Percentiles rank a stretch among this genome's conserved stretches.
Evolutionary conservation across 2,329 filamentous ascomycete genomes (phyloP).

Genomic region (Claviceps africana): DNA sequence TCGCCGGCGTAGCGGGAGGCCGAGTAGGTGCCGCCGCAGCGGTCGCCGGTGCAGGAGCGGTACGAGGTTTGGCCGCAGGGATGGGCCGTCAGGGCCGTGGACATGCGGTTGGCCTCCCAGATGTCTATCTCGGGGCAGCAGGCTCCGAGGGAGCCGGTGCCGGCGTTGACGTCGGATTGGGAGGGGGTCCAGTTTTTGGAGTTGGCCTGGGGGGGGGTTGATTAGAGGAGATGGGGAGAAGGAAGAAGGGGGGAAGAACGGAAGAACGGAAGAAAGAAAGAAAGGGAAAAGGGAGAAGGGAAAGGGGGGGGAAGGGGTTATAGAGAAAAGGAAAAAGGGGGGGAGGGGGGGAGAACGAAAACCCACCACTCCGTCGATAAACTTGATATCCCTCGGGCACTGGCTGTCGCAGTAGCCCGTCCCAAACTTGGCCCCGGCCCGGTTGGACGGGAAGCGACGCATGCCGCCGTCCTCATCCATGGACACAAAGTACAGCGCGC

Average conservation of each 20-base stretch:
- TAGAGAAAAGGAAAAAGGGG: no score
- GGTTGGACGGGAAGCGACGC: slow-evolving; percentile 34
- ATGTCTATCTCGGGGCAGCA: slow-evolving; percentile 52
- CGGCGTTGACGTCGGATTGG: slow-evolving; percentile 38
- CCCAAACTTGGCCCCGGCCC: slow-evolving; percentile 43
- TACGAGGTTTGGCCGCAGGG: slow-evolving; percentile 40
- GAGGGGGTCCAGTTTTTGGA: slow-evolving; percentile 38
- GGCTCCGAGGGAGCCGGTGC: slow-evolving; percentile 35
- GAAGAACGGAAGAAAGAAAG: no score
- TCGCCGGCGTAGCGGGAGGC: slow-evolving; percentile 42
- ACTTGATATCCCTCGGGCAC: slow-evolving; percentile 30
- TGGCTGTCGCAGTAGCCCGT: slow-evolving; percentile 42
- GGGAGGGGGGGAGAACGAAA: neutral
- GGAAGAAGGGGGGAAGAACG: no score
- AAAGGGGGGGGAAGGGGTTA: no score
- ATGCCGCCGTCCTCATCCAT: slow-evolving; percentile 46
- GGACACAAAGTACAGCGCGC: slow-evolving; percentile 52
- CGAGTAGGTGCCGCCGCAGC: slow-evolving; percentile 39
- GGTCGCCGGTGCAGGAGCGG: slow-evolving; percentile 33
- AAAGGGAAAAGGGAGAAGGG: no score
- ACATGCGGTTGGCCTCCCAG: slow-evolving; percentile 53
- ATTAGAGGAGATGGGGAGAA: no score
- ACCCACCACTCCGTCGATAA: neutral
- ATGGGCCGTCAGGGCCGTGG: slow-evolving; percentile 52
- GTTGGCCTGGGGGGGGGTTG: slow-evolving; percentile 14